Evolutionary conservation across 371 early-diverging fungal species (phyloP).

Genomic region (Actinomortierella wolfii): DNA sequence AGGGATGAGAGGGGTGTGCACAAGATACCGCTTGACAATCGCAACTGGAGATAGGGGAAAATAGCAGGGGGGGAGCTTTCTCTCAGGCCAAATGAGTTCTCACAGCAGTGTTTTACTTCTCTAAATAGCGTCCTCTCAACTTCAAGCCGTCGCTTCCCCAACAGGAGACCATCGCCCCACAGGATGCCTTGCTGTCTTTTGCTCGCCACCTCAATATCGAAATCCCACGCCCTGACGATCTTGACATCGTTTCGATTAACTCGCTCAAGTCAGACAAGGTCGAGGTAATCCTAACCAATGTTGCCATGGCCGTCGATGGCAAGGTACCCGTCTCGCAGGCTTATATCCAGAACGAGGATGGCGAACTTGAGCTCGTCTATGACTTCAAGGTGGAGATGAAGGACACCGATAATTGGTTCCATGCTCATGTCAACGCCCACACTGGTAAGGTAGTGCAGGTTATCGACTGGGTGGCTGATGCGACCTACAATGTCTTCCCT

Average conservation of each 20-base stretch:
- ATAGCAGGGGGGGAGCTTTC: too few species aligned
- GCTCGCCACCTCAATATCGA: constrained; percentile 40
- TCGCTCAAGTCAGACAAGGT: constrained; percentile 38
- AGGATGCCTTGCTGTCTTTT: constrained; percentile 48
- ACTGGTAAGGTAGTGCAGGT: constrained; percentile 73
- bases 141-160: not conserved
- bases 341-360: constrained; percentile 62
- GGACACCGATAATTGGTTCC: constrained; percentile 90
- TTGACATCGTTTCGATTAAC: constrained; percentile 30
- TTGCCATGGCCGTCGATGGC: constrained; percentile 63
- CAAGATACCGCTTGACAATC: too few species aligned
- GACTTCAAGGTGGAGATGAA: constrained; percentile 88
- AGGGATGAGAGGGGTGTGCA: too few species aligned
- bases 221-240: constrained; percentile 39
- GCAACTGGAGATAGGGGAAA: too few species aligned
- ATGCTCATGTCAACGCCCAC: constrained; percentile 80
- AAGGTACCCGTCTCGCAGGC: constrained; percentile 58
- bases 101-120: too few species aligned
- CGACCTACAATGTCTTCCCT: constrained; percentile 80
- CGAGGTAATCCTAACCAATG: constrained; percentile 50
- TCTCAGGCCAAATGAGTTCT: too few species aligned
- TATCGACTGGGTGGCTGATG: constrained; percentile 88
- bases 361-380: constrained; percentile 75
- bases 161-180: constrained; percentile 24
- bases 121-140: too few species aligned